Percentiles rank a stretch among this genome's conserved stretches.
phyloP scores from a whole-genome alignment of 331 rosid species.

The Malus hybrid region DNA sequence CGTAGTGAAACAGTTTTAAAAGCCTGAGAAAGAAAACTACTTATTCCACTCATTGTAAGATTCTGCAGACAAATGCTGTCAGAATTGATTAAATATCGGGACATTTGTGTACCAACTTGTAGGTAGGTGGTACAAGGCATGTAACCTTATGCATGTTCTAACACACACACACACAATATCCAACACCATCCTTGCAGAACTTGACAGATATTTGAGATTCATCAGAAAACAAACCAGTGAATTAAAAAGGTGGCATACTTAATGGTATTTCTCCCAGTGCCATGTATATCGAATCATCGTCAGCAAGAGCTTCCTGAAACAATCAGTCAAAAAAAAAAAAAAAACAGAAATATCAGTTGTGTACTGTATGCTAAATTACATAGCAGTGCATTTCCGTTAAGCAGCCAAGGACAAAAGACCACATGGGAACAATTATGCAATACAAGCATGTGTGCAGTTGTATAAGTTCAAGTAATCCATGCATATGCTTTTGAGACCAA shows the following conservation, averaged over 20 bases:
- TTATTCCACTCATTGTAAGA: background rate
- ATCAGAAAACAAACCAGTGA: conserved; percentile 34
- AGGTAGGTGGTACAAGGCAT: background rate
- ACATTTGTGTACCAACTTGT: background rate
- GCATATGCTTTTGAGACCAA: background rate
- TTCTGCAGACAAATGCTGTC: background rate
- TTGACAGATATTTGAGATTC: conserved; percentile 9
- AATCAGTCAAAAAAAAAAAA: conserved; percentile 17
- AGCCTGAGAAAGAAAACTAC: background rate
- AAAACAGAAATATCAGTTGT: background rate
- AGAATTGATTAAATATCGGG: background rate
- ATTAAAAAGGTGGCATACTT: conserved; percentile 61
- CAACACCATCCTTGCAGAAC: conserved; percentile 14
- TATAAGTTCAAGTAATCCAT: background rate
- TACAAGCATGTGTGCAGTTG: background rate
- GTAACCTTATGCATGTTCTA: background rate
- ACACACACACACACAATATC: background rate
- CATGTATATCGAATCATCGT: conserved; percentile 96
- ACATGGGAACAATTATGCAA: background rate
- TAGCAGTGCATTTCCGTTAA: background rate
- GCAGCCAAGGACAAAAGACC: background rate
- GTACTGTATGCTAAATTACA: background rate
- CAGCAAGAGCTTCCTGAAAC: conserved; percentile 75
- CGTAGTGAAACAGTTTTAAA: background rate
- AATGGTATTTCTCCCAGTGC: conserved; percentile 93